Evolutionary conservation across 2,329 filamentous ascomycete genomes (phyloP), one percentile per base, ranked within the genome.

Genomic region (Hypoxylon sp.): DNA sequence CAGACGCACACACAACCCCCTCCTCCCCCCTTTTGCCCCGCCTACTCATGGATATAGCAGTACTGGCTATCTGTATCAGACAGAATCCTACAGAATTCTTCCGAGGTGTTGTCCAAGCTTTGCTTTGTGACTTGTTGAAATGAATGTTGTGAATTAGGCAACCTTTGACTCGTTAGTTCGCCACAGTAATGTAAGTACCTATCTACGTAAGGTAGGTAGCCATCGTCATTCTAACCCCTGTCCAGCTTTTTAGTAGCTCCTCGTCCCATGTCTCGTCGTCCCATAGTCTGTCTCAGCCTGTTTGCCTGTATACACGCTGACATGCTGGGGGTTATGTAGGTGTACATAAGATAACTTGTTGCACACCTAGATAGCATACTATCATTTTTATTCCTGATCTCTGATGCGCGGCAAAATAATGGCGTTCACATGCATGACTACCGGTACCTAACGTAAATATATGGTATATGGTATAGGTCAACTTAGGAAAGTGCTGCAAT

Each of bases 11-110:
- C 17, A 46, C 39, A 50, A 33, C 46, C 52, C 10, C 17, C 19
- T 22, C 19, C 19, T n/a, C 39, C 14, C 54, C 59, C 39, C 52
- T 59, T 61, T 51, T 48, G 8, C 29, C 11, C 42, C 44, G 17
- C 46, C 53, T 26, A 60, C 42, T 62, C 33, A 51, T 63, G 64
- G 64, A 63, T 68, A 61, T 60, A 57, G 64, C 61, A 37, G 29
- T 62, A 65, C 44, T 31, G 42, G 64, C 58, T 67, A 65, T 55
- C 42, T 68, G 55, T 67, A 70, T 59, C 50, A 59, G 55, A 60
- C 57, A 61, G 58, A 65, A 63, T 63, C 61, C 22, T 39, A 59
- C 50, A 65, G 33, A 48, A 31, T 65, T 63, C 44, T n/a, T 59
- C 39, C 26, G 29, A n/a, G 26, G 33, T 33, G n/a, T 3, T 6